Percentiles rank a stretch among this genome's conserved stretches.
These are phyloP conservation scores for Casuarina cunninghamiana DNA, from an alignment of 306 rosid species.

Conservation along the genomic window DNA sequence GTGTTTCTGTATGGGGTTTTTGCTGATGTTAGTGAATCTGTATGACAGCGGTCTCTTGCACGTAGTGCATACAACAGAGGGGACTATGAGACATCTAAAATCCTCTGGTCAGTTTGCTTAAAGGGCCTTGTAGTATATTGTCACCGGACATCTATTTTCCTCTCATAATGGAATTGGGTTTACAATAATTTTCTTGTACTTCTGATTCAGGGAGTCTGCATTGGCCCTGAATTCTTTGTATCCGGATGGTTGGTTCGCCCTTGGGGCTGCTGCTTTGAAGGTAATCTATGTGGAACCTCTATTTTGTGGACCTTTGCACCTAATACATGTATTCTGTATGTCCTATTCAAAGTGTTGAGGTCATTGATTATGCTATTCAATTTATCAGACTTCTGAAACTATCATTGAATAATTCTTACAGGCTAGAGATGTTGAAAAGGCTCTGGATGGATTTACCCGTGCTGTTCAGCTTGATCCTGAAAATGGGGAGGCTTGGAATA, in stretches of 20 bases:
- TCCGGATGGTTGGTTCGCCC: conserved; percentile 97
- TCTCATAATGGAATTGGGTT: neutral
- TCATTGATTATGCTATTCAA: conserved; percentile 11
- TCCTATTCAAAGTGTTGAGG: conserved; percentile 12
- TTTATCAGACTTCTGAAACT: conserved; percentile 13
- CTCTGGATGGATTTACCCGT: conserved; percentile 92
- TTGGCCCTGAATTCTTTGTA: conserved; percentile 90
- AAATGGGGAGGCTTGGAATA: conserved; percentile 99
- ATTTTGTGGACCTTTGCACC: conserved; percentile 12
- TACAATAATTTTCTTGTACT: neutral
- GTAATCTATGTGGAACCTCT: conserved; percentile 38
- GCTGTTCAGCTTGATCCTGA: conserved; percentile 98
- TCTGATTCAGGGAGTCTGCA: conserved; percentile 82
- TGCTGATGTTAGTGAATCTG: conserved; percentile 5
- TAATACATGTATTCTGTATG: conserved; percentile 1
- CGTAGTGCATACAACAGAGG: conserved; percentile 97
- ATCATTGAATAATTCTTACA: conserved; percentile 40
- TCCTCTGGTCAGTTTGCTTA: conserved; percentile 42
- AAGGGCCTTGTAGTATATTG: neutral
- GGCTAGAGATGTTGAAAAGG: conserved; percentile 92
- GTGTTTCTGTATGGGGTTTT: conserved; percentile 15
- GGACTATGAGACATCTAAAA: conserved; percentile 70
- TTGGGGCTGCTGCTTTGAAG: conserved; percentile 98
- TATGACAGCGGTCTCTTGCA: conserved; percentile 82
- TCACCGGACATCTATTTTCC: no score